Percentiles rank a stretch among this genome's conserved stretches.
phyloP scores from a whole-genome alignment of 2,329 filamentous ascomycete species.

The Neofusicoccum laricinum region DNA sequence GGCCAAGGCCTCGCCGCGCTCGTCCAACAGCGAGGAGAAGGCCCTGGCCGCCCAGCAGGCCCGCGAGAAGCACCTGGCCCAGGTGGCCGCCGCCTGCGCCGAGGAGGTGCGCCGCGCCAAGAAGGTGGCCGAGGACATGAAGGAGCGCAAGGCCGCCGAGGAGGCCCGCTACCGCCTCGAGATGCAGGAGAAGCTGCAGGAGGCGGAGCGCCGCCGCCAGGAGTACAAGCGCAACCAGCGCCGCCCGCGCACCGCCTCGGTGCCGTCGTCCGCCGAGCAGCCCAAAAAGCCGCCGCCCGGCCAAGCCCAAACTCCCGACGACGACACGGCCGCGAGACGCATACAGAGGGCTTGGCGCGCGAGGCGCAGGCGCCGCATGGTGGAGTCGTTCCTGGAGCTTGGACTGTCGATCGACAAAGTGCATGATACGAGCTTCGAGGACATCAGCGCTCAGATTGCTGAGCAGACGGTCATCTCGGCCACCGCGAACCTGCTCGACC shows the following conservation, averaged over 20 bases:
- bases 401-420: conserved; percentile 70
- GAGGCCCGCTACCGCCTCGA: conserved; percentile 66
- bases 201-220: conserved; percentile 68
- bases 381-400: conserved; percentile 65
- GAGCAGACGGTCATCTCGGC: conserved; percentile 63
- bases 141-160: conserved; percentile 74
- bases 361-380: conserved; percentile 54
- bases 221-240: conserved; percentile 51
- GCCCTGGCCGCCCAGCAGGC: conserved; percentile 75
- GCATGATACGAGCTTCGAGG: conserved; percentile 68
- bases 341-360: conserved; percentile 72
- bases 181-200: conserved; percentile 77
- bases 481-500: conserved; percentile 65
- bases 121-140: conserved; percentile 77
- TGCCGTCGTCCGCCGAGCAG: conserved; percentile 41
- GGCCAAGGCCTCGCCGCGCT: conserved; percentile 67
- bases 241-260: conserved; percentile 59
- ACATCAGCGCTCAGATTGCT: conserved; percentile 66
- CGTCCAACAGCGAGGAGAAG: conserved; percentile 68
- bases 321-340: conserved; percentile 61
- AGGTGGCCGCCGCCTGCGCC: conserved; percentile 76
- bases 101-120: conserved; percentile 82
- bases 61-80: conserved; percentile 75
- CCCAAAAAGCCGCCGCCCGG: conserved; percentile 29
- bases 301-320: conserved; percentile 42